phyloP scores from a whole-genome alignment of 140 eudicot genomes.

The Erigeron philadelphicus region DNA sequence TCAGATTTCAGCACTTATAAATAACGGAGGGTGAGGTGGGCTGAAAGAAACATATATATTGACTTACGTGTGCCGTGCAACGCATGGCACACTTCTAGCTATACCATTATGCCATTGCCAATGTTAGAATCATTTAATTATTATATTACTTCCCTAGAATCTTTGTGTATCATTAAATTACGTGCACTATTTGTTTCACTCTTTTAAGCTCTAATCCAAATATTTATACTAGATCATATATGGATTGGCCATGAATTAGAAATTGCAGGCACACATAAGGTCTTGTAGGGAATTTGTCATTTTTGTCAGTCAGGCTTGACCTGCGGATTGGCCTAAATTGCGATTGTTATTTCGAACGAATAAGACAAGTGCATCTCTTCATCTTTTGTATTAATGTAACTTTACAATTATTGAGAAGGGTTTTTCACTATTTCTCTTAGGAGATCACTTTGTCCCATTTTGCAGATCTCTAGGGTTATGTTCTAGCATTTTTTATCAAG shows the following conservation, averaged over 20 bases:
- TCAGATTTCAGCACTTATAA: neutral
- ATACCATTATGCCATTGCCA: too few species aligned
- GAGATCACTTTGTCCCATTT: too few species aligned
- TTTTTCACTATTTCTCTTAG: too few species aligned
- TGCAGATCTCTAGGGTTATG: neutral
- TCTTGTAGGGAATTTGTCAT: neutral
- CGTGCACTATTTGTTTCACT: constrained; percentile 6
- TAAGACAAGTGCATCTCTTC: neutral
- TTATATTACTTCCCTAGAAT: neutral
- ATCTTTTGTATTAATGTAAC: neutral
- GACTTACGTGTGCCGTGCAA: neutral
- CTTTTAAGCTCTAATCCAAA: neutral
- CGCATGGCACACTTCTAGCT: too few species aligned
- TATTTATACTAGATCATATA: neutral
- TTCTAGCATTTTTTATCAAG: neutral
- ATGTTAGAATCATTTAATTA: too few species aligned
- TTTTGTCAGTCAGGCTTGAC: neutral
- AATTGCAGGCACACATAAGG: constrained; percentile 18
- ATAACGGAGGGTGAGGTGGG: neutral
- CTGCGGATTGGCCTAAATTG: neutral
- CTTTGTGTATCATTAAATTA: neutral
- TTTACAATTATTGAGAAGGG: too few species aligned
- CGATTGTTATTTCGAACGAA: neutral
- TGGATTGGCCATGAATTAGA: neutral
- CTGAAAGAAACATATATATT: neutral